These are phyloP conservation scores for Cymbopogon flexuosus DNA, from an alignment of 202 grass and related monocot species.

Conservation along the genomic window DNA sequence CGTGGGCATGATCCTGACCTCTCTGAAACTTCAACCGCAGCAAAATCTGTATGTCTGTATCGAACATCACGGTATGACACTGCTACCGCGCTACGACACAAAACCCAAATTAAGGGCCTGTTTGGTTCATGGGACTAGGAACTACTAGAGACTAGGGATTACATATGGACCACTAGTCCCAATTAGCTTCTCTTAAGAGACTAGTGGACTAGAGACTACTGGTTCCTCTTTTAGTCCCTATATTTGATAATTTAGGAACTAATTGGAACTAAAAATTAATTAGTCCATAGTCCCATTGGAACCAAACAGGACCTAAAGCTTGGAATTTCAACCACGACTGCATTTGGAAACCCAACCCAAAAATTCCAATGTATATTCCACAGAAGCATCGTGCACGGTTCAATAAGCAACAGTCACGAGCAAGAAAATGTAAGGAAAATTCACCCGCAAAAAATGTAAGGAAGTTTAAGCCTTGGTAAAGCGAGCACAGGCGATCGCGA, in stretches of 20 bases:
- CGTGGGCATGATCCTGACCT: not conserved
- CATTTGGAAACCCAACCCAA: not conserved
- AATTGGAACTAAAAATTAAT: too few relatives aligned
- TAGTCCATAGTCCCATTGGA: too few relatives aligned
- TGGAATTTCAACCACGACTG: not conserved
- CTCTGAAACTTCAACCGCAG: not conserved
- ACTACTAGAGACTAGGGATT: too few relatives aligned
- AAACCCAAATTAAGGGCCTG: not conserved
- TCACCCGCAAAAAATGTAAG: not conserved
- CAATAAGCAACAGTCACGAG: not conserved
- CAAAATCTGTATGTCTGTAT: not conserved
- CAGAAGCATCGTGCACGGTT: slow-evolving; percentile 29
- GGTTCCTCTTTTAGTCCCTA: too few relatives aligned
- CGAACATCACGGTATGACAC: not conserved
- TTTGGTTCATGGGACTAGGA: too few relatives aligned
- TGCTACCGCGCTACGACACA: not conserved
- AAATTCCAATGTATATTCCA: not conserved
- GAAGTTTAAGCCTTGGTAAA: not conserved
- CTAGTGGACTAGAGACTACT: too few relatives aligned
- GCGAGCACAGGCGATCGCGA: not conserved
- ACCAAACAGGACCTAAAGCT: too few relatives aligned
- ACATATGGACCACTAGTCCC: too few relatives aligned
- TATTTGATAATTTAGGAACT: too few relatives aligned
- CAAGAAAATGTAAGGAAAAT: not conserved
- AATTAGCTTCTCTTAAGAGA: too few relatives aligned